These are phyloP conservation scores for Debaryomyces castellii DNA, from an alignment of 805 yeast genomes.

Conservation along the genomic window DNA sequence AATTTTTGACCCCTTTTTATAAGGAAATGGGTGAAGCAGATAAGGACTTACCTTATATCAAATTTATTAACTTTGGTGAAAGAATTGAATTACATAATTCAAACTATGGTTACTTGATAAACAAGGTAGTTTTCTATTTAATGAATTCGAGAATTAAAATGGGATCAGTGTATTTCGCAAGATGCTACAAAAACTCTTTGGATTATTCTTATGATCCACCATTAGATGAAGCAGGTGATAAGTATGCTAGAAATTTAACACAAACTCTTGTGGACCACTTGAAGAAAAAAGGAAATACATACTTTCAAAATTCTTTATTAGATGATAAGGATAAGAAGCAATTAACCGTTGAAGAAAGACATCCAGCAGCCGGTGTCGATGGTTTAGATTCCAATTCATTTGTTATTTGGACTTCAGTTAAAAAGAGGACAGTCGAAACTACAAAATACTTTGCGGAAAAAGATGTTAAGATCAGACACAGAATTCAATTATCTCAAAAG, in stretches of 20 bases:
- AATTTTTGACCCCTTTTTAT: constrained; percentile 64
- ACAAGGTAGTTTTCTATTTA: constrained; percentile 86
- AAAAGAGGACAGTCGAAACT: constrained; percentile 79
- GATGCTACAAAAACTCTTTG: constrained; percentile 61
- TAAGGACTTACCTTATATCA: constrained; percentile 62
- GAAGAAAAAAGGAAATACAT: constrained; percentile 32
- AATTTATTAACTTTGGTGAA: constrained; percentile 89
- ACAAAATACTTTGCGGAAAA: constrained; percentile 63
- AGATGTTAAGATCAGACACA: constrained; percentile 66
- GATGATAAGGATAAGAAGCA: constrained; percentile 5
- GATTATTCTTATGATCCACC: constrained; percentile 77
- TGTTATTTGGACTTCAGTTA: constrained; percentile 94
- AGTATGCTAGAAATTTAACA: constrained; percentile 65
- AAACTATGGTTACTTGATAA: constrained; percentile 83
- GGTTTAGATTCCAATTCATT: constrained; percentile 61
- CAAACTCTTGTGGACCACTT: constrained; percentile 49
- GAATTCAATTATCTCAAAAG: constrained; percentile 82
- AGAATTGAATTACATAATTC: constrained; percentile 75
- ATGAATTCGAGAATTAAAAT: constrained; percentile 86
- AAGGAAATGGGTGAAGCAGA: constrained; percentile 62
- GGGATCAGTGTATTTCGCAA: constrained; percentile 91
- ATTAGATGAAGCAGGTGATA: constrained; percentile 68
- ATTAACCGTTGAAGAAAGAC: constrained; percentile 36
- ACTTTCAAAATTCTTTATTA: constrained; percentile 15
- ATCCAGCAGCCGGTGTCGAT: constrained; percentile 51